Evolutionary conservation across 2,329 filamentous ascomycete genomes (phyloP), one percentile per base, ranked within the genome.

Genomic region (Alternaria brassicae): DNA sequence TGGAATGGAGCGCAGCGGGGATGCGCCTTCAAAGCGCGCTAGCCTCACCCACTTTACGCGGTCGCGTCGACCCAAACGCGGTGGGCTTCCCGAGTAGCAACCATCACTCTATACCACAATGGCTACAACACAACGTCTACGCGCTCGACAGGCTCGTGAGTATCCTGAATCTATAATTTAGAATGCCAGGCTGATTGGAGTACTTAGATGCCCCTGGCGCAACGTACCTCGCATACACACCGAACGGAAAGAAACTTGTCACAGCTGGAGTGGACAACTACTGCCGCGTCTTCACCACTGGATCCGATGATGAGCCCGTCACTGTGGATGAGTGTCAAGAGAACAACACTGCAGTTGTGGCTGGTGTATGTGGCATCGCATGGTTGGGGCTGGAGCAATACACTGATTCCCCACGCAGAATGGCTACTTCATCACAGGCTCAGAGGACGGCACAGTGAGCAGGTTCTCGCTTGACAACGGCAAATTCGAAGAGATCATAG

Each of bases 371-470:
- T 74, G 19, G 7, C 40, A 32, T 47, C 21, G 17, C 21, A 37
- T 40, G 13, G 25, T 12, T 4, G n/a, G 27, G 8, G 45, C 13
- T 30, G n/a, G 4, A 28, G 23, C 34, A 37, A 6, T 15, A 12
- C 15, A 58, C 71, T 76, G 58, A 77, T 51, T 25, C 30, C 19
- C 5, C 40, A 8, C 25, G 15, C 64, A 89, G 86, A 87, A 94
- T 73, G 87, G 90, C 60, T 93, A 91, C 77, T 96, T 97, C 75
- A 87, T 98, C 42, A 88, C 92, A 62, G 95, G 93, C 27, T 91
- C 92, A 19, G 94, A 99, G 78, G 93, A 98, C 80, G 95, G 96
- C 72, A 95, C 91, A n/a, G 92, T 99, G 71, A 96, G 91, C 82
- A 88, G 93, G 70, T 99, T 96, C 81, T 91, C 91, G n/a, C 84